These are phyloP conservation scores for Seminavis robusta DNA, from an alignment of 108 stramenopile species.

Conservation along the genomic window DNA sequence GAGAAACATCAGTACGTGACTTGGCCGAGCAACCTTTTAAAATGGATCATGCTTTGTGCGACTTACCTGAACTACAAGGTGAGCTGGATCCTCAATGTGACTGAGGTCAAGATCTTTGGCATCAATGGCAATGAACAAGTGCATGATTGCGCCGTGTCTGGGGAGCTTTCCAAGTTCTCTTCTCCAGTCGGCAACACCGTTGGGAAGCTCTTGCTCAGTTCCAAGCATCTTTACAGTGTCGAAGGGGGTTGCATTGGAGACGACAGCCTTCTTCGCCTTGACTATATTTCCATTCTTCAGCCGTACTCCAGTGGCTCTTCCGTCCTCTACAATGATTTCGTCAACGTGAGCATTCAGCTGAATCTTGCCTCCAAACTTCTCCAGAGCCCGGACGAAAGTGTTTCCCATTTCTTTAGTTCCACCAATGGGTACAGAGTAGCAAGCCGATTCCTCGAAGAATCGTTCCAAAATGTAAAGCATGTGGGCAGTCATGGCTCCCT, in stretches of 20 bases:
- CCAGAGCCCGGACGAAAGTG: conserved; percentile 71
- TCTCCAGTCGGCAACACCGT: conserved; percentile 68
- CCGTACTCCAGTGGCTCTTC: conserved; percentile 82
- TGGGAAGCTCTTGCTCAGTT: conserved; percentile 40
- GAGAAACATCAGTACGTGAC: background rate
- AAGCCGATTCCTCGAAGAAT: conserved; percentile 87
- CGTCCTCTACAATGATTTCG: conserved; percentile 87
- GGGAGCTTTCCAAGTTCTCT: conserved; percentile 74
- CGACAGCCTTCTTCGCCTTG: conserved; percentile 89
- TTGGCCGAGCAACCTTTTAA: background rate
- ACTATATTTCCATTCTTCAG: conserved; percentile 87
- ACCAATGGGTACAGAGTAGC: conserved; percentile 85
- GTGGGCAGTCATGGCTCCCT: conserved; percentile 91
- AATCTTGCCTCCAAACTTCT: conserved; percentile 84
- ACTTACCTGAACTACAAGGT: conserved; percentile 79
- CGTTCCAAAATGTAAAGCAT: conserved; percentile 89
- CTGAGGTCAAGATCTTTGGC: conserved; percentile 78
- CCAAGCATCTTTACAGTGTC: conserved; percentile 87
- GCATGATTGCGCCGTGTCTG: conserved; percentile 87
- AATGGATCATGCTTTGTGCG: too few species aligned
- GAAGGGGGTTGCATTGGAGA: conserved; percentile 92
- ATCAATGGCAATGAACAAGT: conserved; percentile 85
- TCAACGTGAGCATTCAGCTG: conserved; percentile 90
- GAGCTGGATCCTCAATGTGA: conserved; percentile 86
- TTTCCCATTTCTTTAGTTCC: conserved; percentile 82